Percentiles rank a stretch among this genome's conserved stretches.
Conservation (phyloP, 768 basidiomycete genomes). For the Hygrocybe punicea region DNA sequence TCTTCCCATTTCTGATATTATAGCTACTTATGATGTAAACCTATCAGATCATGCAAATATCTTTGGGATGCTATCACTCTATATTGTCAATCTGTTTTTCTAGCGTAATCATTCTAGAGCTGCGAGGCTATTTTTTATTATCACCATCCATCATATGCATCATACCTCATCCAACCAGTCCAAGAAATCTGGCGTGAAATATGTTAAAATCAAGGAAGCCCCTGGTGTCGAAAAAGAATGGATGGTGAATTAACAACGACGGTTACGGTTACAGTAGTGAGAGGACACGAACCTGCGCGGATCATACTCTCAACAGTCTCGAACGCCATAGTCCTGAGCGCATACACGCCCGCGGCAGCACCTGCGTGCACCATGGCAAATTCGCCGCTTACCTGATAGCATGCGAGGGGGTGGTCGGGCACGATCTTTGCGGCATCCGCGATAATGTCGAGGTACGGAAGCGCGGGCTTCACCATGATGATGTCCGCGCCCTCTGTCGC, state of each 20-base stretch:
- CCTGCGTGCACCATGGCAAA: slow-evolving; percentile 97
- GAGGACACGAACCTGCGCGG: slow-evolving; percentile 63
- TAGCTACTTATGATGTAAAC: too few relatives aligned
- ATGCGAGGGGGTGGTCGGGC: slow-evolving; percentile 87
- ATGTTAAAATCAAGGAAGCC: slow-evolving; percentile 84
- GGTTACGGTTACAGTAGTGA: neutral
- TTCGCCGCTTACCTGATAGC: slow-evolving; percentile 97
- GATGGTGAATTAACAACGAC: slow-evolving; percentile 5
- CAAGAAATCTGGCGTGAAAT: slow-evolving; percentile 96
- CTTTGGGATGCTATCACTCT: too few relatives aligned
- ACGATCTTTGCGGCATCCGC: slow-evolving; percentile 80
- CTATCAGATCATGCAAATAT: too few relatives aligned
- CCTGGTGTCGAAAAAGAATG: slow-evolving; percentile 42
- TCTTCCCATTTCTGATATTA: too few relatives aligned
- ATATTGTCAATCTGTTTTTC: too few relatives aligned
- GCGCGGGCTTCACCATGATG: slow-evolving; percentile 96
- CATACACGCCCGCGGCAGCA: slow-evolving; percentile 90
- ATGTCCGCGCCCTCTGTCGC: slow-evolving; percentile 91
- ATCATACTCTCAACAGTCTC: slow-evolving; percentile 90
- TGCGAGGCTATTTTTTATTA: neutral
- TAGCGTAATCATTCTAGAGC: too few relatives aligned
- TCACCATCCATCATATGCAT: too few relatives aligned
- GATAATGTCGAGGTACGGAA: slow-evolving; percentile 97
- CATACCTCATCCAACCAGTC: slow-evolving; percentile 62
- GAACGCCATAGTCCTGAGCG: slow-evolving; percentile 88